Evolutionary conservation across 208 protist genomes (phyloP).

Genomic region (Trypanosoma lewisi): DNA sequence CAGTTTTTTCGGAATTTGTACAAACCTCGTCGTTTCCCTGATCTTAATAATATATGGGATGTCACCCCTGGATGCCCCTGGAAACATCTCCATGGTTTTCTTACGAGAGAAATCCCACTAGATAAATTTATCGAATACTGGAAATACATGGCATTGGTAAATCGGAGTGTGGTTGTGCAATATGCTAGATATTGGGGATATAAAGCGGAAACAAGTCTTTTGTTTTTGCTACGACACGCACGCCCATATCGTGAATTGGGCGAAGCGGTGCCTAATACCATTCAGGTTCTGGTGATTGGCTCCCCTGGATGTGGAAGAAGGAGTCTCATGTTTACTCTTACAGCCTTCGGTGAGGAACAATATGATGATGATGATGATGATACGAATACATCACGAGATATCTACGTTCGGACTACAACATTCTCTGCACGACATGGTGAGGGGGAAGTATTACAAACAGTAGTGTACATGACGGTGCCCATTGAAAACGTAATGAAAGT

Average conservation of each 20-base stretch:
- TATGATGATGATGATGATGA: slow-evolving; percentile 22
- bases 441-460: slow-evolving; percentile 54
- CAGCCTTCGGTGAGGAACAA: slow-evolving; percentile 23
- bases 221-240: slow-evolving; percentile 59
- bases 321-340: slow-evolving; percentile 53
- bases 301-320: slow-evolving; percentile 44
- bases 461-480: slow-evolving; percentile 54
- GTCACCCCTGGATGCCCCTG: slow-evolving; percentile 87
- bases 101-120: slow-evolving; percentile 41
- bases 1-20: slow-evolving; percentile 86
- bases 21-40: slow-evolving; percentile 52
- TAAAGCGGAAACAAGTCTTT: slow-evolving; percentile 69
- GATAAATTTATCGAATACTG: slow-evolving; percentile 84
- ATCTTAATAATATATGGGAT: slow-evolving; percentile 60
- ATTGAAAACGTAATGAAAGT: slow-evolving; percentile 36
- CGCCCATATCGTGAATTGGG: slow-evolving; percentile 36
- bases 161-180: slow-evolving; percentile 66
- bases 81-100: slow-evolving; percentile 58
- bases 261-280: slow-evolving; percentile 68
- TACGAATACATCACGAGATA: neutral
- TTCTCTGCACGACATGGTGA: slow-evolving; percentile 43
- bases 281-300: slow-evolving; percentile 73
- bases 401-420: slow-evolving; percentile 54
- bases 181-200: slow-evolving; percentile 88
- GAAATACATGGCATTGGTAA: slow-evolving; percentile 81